Conservation (phyloP, 78 protist genomes). For the Dictyostelium brefeldianum region DNA sequence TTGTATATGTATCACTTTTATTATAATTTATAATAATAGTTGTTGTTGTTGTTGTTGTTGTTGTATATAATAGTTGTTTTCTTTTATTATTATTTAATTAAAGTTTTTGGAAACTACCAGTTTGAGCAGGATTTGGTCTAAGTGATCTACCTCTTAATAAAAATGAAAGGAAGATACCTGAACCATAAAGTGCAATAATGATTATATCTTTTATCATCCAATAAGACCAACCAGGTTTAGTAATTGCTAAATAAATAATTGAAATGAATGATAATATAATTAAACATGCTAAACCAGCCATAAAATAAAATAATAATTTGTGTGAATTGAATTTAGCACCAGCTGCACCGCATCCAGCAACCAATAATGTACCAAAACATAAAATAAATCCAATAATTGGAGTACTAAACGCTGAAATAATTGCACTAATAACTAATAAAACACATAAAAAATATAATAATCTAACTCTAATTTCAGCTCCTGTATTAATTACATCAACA, state of each 20-base stretch:
- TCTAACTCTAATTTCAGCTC: constrained; percentile 27
- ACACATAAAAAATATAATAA: constrained; percentile 37
- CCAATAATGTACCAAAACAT: constrained; percentile 6
- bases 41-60: too few relatives aligned
- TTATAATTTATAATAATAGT: too few relatives aligned
- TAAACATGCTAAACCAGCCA: constrained; percentile 29
- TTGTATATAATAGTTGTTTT: background rate
- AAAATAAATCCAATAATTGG: constrained; percentile 47
- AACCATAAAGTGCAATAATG: constrained; percentile 15
- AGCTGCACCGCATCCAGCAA: constrained; percentile 43
- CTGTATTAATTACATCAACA: background rate
- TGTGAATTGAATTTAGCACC: constrained; percentile 57
- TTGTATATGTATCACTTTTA: background rate
- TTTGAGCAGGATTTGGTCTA: constrained; percentile 28
- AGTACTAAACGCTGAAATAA: constrained; percentile 33
- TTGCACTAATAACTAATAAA: background rate
- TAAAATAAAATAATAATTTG: constrained; percentile 30
- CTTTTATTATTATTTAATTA: background rate
- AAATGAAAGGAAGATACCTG: constrained; percentile 53
- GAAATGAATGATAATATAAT: constrained; percentile 24
- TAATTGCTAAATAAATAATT: constrained; percentile 12
- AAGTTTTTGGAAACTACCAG: constrained; percentile 58
- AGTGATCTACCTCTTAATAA: constrained; percentile 63
- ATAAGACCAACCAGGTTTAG: constrained; percentile 15
- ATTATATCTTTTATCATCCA: constrained; percentile 58